phyloP scores from a whole-genome alignment of 2,329 filamentous ascomycete genomes.

The Spiromastix sp. region DNA sequence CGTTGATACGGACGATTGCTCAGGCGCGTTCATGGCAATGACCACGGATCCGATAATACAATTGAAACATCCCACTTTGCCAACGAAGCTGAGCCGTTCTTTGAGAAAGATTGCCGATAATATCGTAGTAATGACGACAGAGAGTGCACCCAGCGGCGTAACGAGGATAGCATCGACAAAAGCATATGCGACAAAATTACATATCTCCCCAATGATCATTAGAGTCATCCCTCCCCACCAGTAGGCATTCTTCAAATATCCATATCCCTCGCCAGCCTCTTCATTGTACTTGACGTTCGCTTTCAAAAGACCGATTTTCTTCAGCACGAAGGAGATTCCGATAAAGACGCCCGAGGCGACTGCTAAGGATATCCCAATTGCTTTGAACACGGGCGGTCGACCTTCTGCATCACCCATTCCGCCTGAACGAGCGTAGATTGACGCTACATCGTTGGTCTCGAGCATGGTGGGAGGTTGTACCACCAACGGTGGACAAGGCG shows the following conservation, averaged over 20 bases:
- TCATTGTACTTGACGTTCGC: slow-evolving; percentile 96
- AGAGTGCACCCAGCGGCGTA: slow-evolving; percentile 80
- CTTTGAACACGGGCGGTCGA: slow-evolving; percentile 61
- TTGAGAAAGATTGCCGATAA: slow-evolving; percentile 92
- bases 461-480: slow-evolving; percentile 32
- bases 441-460: slow-evolving; percentile 29
- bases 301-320: slow-evolving; percentile 82
- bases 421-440: slow-evolving; percentile 37
- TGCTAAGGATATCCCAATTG: slow-evolving; percentile 75
- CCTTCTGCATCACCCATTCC: slow-evolving; percentile 13
- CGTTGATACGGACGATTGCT: slow-evolving; percentile 69
- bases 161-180: slow-evolving; percentile 96
- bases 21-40: slow-evolving; percentile 87
- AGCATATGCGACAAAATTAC: slow-evolving; percentile 94
- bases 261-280: slow-evolving; percentile 90
- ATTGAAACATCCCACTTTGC: slow-evolving; percentile 90
- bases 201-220: slow-evolving; percentile 94
- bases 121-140: slow-evolving; percentile 84
- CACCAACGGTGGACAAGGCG: slow-evolving; percentile 15
- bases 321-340: slow-evolving; percentile 87
- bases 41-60: slow-evolving; percentile 89
- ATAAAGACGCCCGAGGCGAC: slow-evolving; percentile 86
- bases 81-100: slow-evolving; percentile 87
- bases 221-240: slow-evolving; percentile 96
- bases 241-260: slow-evolving; percentile 86